Percentiles rank a stretch among this genome's conserved stretches.
Evolutionary conservation across 371 early-diverging fungal species (phyloP).

Genomic region (Fennellomyces sp.): DNA sequence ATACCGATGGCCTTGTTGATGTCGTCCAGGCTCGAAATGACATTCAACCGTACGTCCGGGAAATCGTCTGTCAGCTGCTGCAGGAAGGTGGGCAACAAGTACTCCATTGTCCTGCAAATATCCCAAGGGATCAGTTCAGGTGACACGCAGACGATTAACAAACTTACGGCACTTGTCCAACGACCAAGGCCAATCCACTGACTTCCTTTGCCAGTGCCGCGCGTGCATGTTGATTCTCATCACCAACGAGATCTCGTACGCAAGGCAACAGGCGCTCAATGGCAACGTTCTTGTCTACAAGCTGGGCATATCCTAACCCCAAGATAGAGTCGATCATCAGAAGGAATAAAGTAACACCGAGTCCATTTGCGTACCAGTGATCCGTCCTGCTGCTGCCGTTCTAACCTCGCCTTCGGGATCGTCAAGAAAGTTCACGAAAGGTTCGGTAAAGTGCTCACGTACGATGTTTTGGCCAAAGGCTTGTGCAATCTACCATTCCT

Average conservation of each 20-base stretch:
- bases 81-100: slow-evolving; percentile 92
- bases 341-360: neutral
- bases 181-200: slow-evolving; percentile 91
- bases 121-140: neutral
- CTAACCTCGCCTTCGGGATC: slow-evolving; percentile 98
- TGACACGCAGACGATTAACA: neutral
- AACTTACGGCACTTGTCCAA: slow-evolving; percentile 90
- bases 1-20: slow-evolving; percentile 97
- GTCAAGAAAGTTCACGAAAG: slow-evolving; percentile 82
- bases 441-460: slow-evolving; percentile 71
- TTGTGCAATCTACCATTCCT: slow-evolving; percentile 65
- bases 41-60: slow-evolving; percentile 96
- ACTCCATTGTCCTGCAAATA: slow-evolving; percentile 81
- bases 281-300: slow-evolving; percentile 80
- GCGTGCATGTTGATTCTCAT: slow-evolving; percentile 95
- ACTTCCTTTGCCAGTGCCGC: slow-evolving; percentile 95
- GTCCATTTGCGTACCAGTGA: slow-evolving; percentile 66
- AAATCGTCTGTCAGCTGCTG: slow-evolving; percentile 96
- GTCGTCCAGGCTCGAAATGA: slow-evolving; percentile 95
- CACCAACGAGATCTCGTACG: slow-evolving; percentile 89
- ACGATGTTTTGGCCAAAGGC: slow-evolving; percentile 81
- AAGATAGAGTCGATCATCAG: neutral
- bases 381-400: slow-evolving; percentile 87
- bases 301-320: slow-evolving; percentile 75
- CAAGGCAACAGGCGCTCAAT: slow-evolving; percentile 85